Evolutionary conservation across 305 asterid species (phyloP), one percentile per base, ranked within the genome.

Genomic region (Solanum hybrid): DNA sequence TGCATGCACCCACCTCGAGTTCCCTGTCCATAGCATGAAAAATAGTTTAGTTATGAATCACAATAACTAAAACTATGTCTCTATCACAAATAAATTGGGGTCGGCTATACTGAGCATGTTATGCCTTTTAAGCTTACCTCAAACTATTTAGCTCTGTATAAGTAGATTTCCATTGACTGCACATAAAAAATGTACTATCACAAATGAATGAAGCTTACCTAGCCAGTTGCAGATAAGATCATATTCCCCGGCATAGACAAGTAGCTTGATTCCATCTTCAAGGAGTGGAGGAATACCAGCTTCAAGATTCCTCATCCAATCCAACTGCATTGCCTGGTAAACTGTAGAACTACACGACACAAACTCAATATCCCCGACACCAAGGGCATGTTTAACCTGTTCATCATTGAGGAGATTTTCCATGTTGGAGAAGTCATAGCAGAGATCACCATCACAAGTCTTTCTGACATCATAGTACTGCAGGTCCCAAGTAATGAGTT

Each of bases 141-240:
- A 42, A 5, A 80, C 66, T 26, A 27, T 34, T 77, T n/a, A 36
- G 5, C 12, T 17, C 46, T 12, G 14, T 32, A 26, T 81, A 26
- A 10, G 20, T 82, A 82, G 40, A 10, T 81, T 81, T 40, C 17
- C 60, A 14, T 26, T 13, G 66, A 80, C n/a, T 40, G 26, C 71
- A 81, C 86, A 77, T 86, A 75, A 86, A 10, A 36, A 66, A 22
- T 86, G 60, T 64, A 31, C 46, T n/a, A 38, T 85, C 32, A 14
- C 8, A 29, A 10, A 40, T 7, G 17, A 42, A 16, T 27, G 85
- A 85, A 89, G 36, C 89, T 79, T 91, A 94, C 95, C 96, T 14
- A 95, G 93, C 96, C 96, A 95, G 91, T 95, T 95, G 95, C 95
- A 94, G 9, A 93, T 86, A 51, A 95, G 94, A 75, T 95, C 98